Evolutionary conservation across 2,329 filamentous ascomycete species (phyloP), one percentile per base, ranked within the genome.

Genomic region (Metarhizium album): DNA sequence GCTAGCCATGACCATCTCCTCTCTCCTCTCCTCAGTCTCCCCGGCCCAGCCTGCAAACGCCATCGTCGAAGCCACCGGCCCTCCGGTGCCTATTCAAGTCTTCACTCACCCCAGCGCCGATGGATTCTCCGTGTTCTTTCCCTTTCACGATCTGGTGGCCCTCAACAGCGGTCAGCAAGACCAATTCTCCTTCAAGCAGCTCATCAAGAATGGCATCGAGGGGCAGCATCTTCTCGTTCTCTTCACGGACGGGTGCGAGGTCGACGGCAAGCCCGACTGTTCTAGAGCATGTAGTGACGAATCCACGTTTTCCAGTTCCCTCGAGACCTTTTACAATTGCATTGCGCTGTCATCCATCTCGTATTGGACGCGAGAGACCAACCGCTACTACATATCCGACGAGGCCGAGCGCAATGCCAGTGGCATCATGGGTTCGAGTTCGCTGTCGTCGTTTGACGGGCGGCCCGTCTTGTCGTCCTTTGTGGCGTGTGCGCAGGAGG

Each of bases 281-380:
- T 59, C 64, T 1, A 53, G 53, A 16, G 67, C 65, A 23, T 69
- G 67, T 58, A 59, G 61, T 46, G 56, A 59, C 43, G 55, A 62
- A 1, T 42, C 54, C 14, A 52, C 57, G 37, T 60, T 67, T 52
- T 69, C 68, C 50, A 60, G 59, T 48, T 67, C 64, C 1, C 53
- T 67, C 5, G 67, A 69, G 53, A 67, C 65, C 1, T 68, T 69
- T 45, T 68, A 69, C 58, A 69, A 69, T 55, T 69, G 67, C 45
- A 65, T 64, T 22, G 64, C 67, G 3, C 53, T 69, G 22, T 60
- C 67, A 3, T 62, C 66, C 3, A 61, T 68, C 9, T 57, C 61
- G 14, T 62, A 67, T 57, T 66, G 65, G 64, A 62, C 61, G 4
- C 57, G 57, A 18, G 61, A 65, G n/a, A 53, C 52, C 1, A 57